Percentiles rank a stretch among this genome's conserved stretches.
phyloP scores from a whole-genome alignment of 2,329 filamentous ascomycete species.

The Magnaporthiopsis incrustans region DNA sequence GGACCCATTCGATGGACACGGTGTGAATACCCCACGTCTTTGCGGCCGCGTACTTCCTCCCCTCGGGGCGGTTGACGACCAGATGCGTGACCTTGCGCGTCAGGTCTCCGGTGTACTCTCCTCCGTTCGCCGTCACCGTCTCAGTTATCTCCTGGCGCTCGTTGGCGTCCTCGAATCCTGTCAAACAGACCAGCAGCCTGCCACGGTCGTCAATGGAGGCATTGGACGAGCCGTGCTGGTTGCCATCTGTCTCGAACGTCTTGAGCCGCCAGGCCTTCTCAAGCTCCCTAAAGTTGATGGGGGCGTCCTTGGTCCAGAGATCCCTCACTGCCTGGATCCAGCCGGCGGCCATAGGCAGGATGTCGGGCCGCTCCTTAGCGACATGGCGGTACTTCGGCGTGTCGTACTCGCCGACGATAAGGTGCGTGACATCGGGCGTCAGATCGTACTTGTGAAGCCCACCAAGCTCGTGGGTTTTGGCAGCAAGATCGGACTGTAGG shows the following conservation, averaged over 20 bases:
- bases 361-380: slow-evolving; percentile 77
- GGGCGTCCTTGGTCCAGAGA: slow-evolving; percentile 71
- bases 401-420: slow-evolving; percentile 81
- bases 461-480: slow-evolving; percentile 70
- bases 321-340: slow-evolving; percentile 78
- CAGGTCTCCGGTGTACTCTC: slow-evolving; percentile 78
- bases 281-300: slow-evolving; percentile 63
- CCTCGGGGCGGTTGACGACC: slow-evolving; percentile 68
- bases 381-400: slow-evolving; percentile 96
- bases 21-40: slow-evolving; percentile 71
- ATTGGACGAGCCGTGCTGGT: neutral
- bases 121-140: slow-evolving; percentile 62
- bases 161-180: slow-evolving; percentile 50
- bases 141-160: slow-evolving; percentile 65
- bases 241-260: slow-evolving; percentile 48
- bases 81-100: slow-evolving; percentile 83
- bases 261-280: slow-evolving; percentile 60
- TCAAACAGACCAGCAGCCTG: slow-evolving; percentile 44
- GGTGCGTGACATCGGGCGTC: slow-evolving; percentile 91
- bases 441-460: slow-evolving; percentile 83
- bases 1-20: slow-evolving; percentile 78
- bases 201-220: slow-evolving; percentile 27
- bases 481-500: slow-evolving; percentile 45
- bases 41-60: slow-evolving; percentile 88
- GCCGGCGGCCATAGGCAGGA: slow-evolving; percentile 70